phyloP scores from a whole-genome alignment of 345 rosid genomes.

The Brassica cretica region DNA sequence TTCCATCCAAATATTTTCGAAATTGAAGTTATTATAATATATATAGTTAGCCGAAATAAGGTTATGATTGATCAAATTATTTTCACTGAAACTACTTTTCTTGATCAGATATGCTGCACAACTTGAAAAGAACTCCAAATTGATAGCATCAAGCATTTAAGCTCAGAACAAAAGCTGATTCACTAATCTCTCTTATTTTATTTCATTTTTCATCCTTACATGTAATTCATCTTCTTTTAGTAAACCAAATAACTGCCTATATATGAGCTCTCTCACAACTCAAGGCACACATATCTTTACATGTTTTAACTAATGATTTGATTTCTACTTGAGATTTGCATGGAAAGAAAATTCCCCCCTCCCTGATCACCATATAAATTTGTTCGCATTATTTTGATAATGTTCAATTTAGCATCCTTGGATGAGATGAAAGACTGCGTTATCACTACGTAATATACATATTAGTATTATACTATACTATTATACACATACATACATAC shows the following conservation, averaged over 20 bases:
- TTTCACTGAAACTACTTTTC: not conserved
- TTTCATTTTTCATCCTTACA: not conserved
- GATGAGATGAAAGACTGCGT: not conserved
- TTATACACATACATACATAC: too few species aligned
- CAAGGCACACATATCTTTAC: not conserved
- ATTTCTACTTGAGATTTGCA: not conserved
- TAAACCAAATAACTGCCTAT: not conserved
- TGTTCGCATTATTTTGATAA: not conserved
- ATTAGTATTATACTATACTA: too few species aligned
- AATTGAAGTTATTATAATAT: not conserved
- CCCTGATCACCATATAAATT: not conserved
- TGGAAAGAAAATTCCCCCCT: constrained; percentile 13
- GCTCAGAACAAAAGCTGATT: not conserved
- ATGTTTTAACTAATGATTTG: not conserved
- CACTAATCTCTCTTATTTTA: not conserved
- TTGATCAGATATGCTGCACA: not conserved
- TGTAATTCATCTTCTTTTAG: constrained; percentile 3
- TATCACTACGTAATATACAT: constrained; percentile 4
- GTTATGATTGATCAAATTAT: not conserved
- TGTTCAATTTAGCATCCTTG: not conserved
- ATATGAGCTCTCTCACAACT: constrained; percentile 5
- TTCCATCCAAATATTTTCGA: not conserved
- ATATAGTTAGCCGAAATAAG: not conserved
- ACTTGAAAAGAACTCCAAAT: not conserved
- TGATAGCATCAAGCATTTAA: not conserved